Evolutionary conservation across 768 basidiomycete species (phyloP), one percentile per base, ranked within the genome.

Genomic region (Lactarius trivialis): DNA sequence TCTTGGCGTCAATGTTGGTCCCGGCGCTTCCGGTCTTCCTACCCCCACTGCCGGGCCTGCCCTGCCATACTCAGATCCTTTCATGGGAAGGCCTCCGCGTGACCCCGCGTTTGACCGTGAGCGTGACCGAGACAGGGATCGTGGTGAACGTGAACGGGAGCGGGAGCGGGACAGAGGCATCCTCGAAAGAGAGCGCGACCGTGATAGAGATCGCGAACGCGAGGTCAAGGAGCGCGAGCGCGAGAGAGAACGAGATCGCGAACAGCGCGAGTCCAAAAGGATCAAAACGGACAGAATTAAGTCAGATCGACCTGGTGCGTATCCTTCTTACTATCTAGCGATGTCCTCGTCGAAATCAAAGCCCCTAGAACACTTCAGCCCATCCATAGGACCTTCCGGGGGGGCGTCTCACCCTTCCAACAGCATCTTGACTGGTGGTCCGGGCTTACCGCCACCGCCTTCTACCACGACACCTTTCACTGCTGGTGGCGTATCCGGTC

Each of bases 181-280:
- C 56, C 65, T 66, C 61, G 72, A 80, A 34, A 71, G 76, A 30
- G 73, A 73, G 58, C 68, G 74, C 19, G 80, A 80, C 37, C 70
- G 77, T 36, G 73, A 76, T n/a, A 65, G 75, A 49, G 72, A 75
- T 49, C 64, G 60, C 6, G 64, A 61, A 34, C 59, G 63, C 24
- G 56, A 58, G 60, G 55, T n/a, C 74, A 36, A 70, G 71, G 24
- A 74, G 71, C 56, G 75, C 73, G 19, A 68, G 70, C 37, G 72
- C 68, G 15, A 72, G 19, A 58, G 61, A 30, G 63, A 64, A 73
- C 34, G 64, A 12, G 56, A 62, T 59, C 55, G 68, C 48, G 60
- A 62, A 53, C 59, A 66, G 57, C 68, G 66, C 60, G 65, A 59
- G 64, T 59, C 41, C 58, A 65, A 58, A 55, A 65, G 39, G 58